Percentiles rank a stretch among this genome's conserved stretches.
Evolutionary conservation across 2,329 filamentous ascomycete species (phyloP).

Genomic region (Nothophoma quercina): DNA sequence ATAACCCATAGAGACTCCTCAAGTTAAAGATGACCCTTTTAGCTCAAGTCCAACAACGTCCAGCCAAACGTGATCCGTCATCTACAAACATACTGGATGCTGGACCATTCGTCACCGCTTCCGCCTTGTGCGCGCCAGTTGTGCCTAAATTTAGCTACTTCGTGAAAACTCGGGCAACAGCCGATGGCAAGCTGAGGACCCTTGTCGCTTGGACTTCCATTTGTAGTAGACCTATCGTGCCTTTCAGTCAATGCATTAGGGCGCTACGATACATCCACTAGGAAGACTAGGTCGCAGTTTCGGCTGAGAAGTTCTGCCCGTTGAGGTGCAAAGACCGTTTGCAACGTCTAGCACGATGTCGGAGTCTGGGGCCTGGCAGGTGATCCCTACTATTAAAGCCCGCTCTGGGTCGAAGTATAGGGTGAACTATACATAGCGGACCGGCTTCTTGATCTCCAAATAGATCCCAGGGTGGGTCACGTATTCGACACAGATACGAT

Average conservation of each 20-base stretch:
- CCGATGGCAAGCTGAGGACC: background rate
- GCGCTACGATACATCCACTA: no score
- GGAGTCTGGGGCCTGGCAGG: background rate
- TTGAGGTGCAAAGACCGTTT: no score
- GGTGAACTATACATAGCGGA: background rate
- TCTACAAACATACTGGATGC: background rate
- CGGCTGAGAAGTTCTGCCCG: no score
- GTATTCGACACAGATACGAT: no score
- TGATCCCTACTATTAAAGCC: background rate
- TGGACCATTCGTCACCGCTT: background rate
- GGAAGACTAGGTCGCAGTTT: no score
- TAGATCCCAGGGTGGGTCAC: background rate
- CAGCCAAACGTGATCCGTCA: background rate
- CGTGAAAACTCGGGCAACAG: slow-evolving; percentile 13
- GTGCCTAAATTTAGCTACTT: slow-evolving; percentile 1
- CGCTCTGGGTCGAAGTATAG: background rate
- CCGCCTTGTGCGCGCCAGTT: background rate
- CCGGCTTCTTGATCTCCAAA: background rate
- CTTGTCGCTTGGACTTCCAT: background rate
- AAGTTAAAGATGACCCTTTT: background rate
- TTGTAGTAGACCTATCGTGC: background rate
- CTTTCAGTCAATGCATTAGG: background rate
- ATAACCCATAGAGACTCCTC: no score
- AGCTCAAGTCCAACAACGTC: background rate
- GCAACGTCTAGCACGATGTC: no score